Conservation (phyloP, 2,329 filamentous ascomycete genomes). For the Talaromyces sp. region DNA sequence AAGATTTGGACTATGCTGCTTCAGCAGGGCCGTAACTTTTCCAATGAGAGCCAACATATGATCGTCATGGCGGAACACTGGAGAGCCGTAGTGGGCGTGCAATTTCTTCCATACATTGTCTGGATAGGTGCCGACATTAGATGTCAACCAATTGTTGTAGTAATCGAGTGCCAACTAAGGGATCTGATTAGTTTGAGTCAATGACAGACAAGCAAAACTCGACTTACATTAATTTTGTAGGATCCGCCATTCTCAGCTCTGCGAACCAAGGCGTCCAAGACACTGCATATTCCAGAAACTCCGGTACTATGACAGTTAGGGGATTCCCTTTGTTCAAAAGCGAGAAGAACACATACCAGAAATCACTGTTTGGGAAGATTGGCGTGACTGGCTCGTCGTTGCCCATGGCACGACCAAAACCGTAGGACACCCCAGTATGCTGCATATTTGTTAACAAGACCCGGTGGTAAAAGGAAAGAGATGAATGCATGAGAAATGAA, state of each 20-base stretch:
- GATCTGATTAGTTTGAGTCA: neutral
- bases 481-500: neutral
- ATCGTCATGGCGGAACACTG: conserved; percentile 49
- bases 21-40: conserved; percentile 34
- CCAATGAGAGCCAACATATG: conserved; percentile 40
- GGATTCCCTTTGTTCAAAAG: neutral
- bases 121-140: conserved; percentile 37
- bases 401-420: conserved; percentile 46
- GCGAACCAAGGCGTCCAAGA: conserved; percentile 40
- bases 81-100: conserved; percentile 41
- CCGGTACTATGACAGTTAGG: conserved; percentile 16
- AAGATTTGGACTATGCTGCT: conserved; percentile 33
- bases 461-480: neutral
- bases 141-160: conserved; percentile 39
- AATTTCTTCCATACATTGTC: conserved; percentile 45
- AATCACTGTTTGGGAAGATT: conserved; percentile 43
- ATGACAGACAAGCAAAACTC: neutral
- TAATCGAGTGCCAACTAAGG: conserved; percentile 34
- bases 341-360: conserved; percentile 19
- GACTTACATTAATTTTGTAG: conserved; percentile 36
- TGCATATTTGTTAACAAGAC: neutral
- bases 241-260: conserved; percentile 37
- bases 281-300: conserved; percentile 35
- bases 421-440: conserved; percentile 39
- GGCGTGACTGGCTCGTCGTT: conserved; percentile 43